These are phyloP conservation scores for Neonectria magnoliae DNA, from an alignment of 2,329 filamentous ascomycete genomes.

Conservation along the genomic window DNA sequence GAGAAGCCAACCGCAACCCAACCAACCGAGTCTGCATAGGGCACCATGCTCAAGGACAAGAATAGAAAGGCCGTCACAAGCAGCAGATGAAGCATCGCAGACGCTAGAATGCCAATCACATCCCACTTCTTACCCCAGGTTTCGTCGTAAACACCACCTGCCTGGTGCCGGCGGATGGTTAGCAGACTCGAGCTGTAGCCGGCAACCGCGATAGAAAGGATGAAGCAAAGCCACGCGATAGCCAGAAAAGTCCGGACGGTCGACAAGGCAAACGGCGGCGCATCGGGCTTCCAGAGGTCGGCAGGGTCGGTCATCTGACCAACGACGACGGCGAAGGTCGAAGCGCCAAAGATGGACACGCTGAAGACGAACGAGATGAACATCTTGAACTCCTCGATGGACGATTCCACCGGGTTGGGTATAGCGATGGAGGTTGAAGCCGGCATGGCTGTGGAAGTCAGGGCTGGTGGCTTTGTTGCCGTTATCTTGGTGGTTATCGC, in stretches of 20 bases:
- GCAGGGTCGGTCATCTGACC: slow-evolving; percentile 5
- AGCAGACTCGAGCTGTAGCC: background rate
- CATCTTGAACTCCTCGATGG: background rate
- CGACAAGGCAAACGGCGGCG: background rate
- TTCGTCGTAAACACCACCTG: background rate
- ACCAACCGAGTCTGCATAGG: background rate
- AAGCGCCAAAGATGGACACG: slow-evolving; percentile 7
- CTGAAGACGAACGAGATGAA: background rate
- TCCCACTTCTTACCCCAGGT: background rate
- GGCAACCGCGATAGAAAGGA: background rate
- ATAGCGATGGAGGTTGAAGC: too few relatives aligned
- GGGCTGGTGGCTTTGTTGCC: background rate
- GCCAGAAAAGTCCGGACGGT: background rate
- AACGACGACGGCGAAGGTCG: slow-evolving; percentile 3
- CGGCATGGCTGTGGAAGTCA: background rate
- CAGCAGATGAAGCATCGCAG: background rate
- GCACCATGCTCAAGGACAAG: background rate
- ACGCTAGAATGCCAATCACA: background rate
- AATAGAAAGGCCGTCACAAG: background rate
- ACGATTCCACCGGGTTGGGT: background rate
- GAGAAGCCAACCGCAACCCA: background rate
- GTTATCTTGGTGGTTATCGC: background rate
- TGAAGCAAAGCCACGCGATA: background rate
- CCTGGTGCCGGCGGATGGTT: background rate
- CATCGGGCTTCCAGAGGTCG: slow-evolving; percentile 1